A percentile compares a stretch with the other conserved stretches of the same genome.
Evolutionary conservation across 2,329 filamentous ascomycete genomes (phyloP).

Genomic region (Pseudogymnoascus sp.): DNA sequence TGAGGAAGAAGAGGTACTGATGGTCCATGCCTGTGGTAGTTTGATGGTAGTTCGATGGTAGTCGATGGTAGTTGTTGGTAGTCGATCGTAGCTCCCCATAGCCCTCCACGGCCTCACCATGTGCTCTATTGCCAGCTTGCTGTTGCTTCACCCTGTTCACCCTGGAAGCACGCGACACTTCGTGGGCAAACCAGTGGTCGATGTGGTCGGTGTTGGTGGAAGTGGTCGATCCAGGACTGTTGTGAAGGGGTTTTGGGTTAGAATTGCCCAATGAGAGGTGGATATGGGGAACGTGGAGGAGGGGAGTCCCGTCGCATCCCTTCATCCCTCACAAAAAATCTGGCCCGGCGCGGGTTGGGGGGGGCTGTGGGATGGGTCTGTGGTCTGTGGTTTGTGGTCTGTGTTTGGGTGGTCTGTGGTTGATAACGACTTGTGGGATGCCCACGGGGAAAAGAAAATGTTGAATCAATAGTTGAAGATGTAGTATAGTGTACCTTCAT

Average conservation of each 20-base stretch:
- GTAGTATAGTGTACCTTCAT: neutral
- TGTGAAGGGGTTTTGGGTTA: neutral
- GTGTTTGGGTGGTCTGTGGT: neutral
- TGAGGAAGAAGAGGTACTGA: neutral
- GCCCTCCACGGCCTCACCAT: neutral
- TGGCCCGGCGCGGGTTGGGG: too few relatives aligned
- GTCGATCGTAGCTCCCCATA: neutral
- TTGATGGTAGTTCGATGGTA: neutral
- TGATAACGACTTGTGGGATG: neutral
- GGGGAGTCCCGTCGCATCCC: neutral
- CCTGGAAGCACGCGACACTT: conserved; percentile 9
- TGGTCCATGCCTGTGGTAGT: neutral
- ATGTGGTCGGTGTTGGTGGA: neutral
- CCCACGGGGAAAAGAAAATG: neutral
- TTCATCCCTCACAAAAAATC: neutral
- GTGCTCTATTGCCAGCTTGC: neutral
- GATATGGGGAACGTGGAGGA: conserved; percentile 1
- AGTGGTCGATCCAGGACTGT: neutral
- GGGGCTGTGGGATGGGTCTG: neutral
- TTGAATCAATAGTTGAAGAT: too few relatives aligned
- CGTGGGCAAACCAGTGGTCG: neutral
- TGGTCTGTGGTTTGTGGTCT: neutral
- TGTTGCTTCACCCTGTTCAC: neutral
- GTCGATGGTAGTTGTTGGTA: neutral
- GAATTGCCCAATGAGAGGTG: neutral